Conservation (phyloP, 345 rosid genomes). For the Hypericum perforatum region DNA sequence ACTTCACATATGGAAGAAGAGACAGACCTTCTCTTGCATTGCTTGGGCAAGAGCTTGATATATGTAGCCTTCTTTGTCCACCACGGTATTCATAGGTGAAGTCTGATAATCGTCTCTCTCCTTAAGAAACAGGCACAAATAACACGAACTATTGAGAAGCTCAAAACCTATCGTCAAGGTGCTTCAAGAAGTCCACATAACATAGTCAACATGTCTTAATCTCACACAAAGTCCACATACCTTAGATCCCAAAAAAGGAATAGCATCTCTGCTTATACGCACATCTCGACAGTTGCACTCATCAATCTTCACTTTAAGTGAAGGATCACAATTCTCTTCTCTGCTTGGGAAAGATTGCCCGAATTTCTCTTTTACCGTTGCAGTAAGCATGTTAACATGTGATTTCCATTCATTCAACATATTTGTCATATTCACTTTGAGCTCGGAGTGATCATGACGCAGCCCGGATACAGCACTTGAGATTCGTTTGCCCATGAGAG, state of each 20-base stretch:
- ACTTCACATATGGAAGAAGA: conserved; percentile 2
- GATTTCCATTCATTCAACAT: conserved; percentile 56
- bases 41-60: conserved; percentile 68
- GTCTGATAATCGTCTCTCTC: conserved; percentile 34
- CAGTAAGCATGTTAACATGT: conserved; percentile 30
- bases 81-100: conserved; percentile 1
- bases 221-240: conserved; percentile 18
- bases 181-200: too few species aligned
- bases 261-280: conserved; percentile 33
- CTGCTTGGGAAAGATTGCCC: conserved; percentile 22
- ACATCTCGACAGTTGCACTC: conserved; percentile 54
- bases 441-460: conserved; percentile 48
- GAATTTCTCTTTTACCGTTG: conserved; percentile 41
- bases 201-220: neutral
- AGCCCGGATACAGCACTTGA: conserved; percentile 37
- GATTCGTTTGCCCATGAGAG: conserved; percentile 40
- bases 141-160: neutral
- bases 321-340: conserved; percentile 24
- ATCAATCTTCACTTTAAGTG: conserved; percentile 29
- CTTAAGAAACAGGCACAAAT: conserved; percentile 1
- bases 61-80: conserved; percentile 26
- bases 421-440: conserved; percentile 39
- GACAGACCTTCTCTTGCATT: conserved; percentile 71
- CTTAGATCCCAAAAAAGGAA: conserved; percentile 27
- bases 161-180: neutral